Evolutionary conservation across 1,139 yeast species (phyloP).

Genomic region (Candida sanyaensis): DNA sequence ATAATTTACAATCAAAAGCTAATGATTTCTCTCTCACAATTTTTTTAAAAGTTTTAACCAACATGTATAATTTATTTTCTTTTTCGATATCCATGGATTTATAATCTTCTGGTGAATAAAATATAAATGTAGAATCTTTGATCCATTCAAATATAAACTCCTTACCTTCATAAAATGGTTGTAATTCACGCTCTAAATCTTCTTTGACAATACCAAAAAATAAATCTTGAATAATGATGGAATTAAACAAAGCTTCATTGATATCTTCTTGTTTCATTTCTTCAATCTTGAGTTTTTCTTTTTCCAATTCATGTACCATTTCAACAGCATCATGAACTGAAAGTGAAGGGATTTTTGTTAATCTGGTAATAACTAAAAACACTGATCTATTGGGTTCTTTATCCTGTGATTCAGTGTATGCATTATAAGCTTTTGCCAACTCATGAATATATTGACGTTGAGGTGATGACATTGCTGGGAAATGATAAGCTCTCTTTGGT

Average conservation of each 20-base stretch:
- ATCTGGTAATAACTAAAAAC: constrained; percentile 50
- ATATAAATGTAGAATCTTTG: constrained; percentile 44
- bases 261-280: constrained; percentile 23
- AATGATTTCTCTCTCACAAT: constrained; percentile 38
- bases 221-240: constrained; percentile 54
- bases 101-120: constrained; percentile 32
- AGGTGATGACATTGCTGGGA: constrained; percentile 70
- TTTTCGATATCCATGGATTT: constrained; percentile 25
- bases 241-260: constrained; percentile 42
- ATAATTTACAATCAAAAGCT: constrained; percentile 51
- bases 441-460: constrained; percentile 75
- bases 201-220: constrained; percentile 54
- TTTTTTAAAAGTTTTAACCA: constrained; percentile 33
- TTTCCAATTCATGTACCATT: constrained; percentile 31
- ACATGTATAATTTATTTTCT: constrained; percentile 33
- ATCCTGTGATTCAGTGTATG: constrained; percentile 77
- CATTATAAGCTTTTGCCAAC: constrained; percentile 57
- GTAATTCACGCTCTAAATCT: constrained; percentile 30
- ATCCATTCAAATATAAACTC: constrained; percentile 39
- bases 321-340: constrained; percentile 29
- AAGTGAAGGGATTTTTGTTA: constrained; percentile 30
- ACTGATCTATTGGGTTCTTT: constrained; percentile 79
- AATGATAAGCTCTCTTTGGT: constrained; percentile 42
- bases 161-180: constrained; percentile 16
- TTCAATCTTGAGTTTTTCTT: constrained; percentile 24